These are phyloP conservation scores for Filobasidium wieringae DNA, from an alignment of 768 basidiomycete species.

Conservation along the genomic window DNA sequence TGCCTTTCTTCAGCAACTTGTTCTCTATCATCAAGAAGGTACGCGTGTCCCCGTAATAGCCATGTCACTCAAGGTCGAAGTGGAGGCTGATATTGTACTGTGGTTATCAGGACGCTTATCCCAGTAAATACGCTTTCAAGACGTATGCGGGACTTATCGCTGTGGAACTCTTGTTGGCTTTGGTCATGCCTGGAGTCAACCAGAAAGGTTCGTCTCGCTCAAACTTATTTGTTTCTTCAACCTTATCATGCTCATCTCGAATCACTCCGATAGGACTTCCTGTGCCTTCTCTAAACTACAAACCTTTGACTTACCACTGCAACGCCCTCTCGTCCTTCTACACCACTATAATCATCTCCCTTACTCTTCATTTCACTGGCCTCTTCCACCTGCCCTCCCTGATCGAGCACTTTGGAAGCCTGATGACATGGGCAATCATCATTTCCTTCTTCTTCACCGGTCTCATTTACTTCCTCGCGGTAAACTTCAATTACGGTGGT, in stretches of 20 bases:
- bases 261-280: slow-evolving; percentile 52
- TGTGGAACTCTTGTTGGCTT: slow-evolving; percentile 81
- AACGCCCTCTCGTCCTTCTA: slow-evolving; percentile 82
- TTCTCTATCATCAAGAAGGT: slow-evolving; percentile 74
- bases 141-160: slow-evolving; percentile 79
- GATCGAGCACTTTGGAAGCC: slow-evolving; percentile 87
- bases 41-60: not conserved
- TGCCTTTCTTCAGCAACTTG: slow-evolving; percentile 69
- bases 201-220: slow-evolving; percentile 52
- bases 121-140: slow-evolving; percentile 75
- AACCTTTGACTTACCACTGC: slow-evolving; percentile 90
- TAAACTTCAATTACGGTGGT: slow-evolving; percentile 51
- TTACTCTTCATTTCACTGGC: slow-evolving; percentile 59
- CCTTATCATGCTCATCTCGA: not conserved
- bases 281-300: slow-evolving; percentile 85
- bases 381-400: slow-evolving; percentile 87
- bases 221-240: not conserved
- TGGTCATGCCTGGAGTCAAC: slow-evolving; percentile 76
- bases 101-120: slow-evolving; percentile 64
- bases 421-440: slow-evolving; percentile 93
- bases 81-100: not conserved
- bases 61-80: not conserved
- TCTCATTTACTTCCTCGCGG: slow-evolving; percentile 65
- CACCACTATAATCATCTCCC: slow-evolving; percentile 63
- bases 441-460: slow-evolving; percentile 73